phyloP scores from a whole-genome alignment of 2,329 filamentous ascomycete genomes.

The Claviceps pusilla region DNA sequence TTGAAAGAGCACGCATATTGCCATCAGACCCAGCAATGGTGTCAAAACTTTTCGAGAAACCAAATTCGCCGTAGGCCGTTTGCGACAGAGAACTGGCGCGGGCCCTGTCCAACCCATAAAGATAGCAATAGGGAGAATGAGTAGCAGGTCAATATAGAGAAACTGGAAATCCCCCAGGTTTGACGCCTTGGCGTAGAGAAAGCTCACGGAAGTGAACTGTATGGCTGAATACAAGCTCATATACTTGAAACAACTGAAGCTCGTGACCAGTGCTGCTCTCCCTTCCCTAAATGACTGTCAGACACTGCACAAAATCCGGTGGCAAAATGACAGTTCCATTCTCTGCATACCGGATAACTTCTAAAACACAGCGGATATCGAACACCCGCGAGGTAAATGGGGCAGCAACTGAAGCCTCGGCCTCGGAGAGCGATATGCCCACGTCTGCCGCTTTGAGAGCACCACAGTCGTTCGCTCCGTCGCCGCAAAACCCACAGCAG shows the following conservation, averaged over 20 bases:
- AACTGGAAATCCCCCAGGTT: slow-evolving; percentile 98
- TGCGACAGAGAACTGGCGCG: slow-evolving; percentile 59
- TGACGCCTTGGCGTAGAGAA: slow-evolving; percentile 82
- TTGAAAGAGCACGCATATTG: slow-evolving; percentile 65
- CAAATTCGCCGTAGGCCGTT: slow-evolving; percentile 80
- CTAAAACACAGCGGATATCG: slow-evolving; percentile 88
- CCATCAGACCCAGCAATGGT: slow-evolving; percentile 78
- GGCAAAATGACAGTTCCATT: no score
- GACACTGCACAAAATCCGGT: neutral
- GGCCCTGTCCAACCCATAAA: slow-evolving; percentile 98
- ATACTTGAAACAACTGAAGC: slow-evolving; percentile 99
- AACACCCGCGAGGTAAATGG: slow-evolving; percentile 93
- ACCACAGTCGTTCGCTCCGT: slow-evolving; percentile 94
- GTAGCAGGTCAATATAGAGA: slow-evolving; percentile 79
- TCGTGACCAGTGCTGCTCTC: slow-evolving; percentile 87
- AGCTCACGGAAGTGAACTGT: slow-evolving; percentile 93
- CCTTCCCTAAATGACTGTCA: slow-evolving; percentile 50
- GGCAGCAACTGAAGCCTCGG: slow-evolving; percentile 93
- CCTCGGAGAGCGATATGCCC: slow-evolving; percentile 90
- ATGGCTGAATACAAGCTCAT: slow-evolving; percentile 99
- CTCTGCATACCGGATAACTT: slow-evolving; percentile 57
- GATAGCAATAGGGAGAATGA: slow-evolving; percentile 91
- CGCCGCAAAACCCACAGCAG: slow-evolving; percentile 88
- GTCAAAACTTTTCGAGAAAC: slow-evolving; percentile 86
- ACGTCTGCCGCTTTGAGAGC: slow-evolving; percentile 95